Conservation (phyloP, 2,329 filamentous ascomycete genomes). For the Neocucurbitaria cava region DNA sequence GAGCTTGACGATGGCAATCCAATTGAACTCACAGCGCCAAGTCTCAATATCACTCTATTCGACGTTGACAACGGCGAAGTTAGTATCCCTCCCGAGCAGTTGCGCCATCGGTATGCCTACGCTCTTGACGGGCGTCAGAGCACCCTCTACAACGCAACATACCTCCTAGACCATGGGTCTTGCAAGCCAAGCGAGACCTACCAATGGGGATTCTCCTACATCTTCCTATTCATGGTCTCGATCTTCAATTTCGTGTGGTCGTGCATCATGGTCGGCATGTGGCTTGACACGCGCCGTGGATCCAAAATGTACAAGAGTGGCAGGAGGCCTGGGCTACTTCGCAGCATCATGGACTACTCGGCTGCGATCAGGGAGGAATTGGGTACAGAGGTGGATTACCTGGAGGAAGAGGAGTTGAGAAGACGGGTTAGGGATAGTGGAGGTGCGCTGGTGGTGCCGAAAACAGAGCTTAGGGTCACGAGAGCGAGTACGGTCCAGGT, state of each 20-base stretch:
- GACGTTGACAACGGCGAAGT: neutral
- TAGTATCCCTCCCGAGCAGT: neutral
- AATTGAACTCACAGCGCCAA: slow-evolving; percentile 12
- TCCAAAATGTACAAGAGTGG: slow-evolving; percentile 41
- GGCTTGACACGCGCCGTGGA: slow-evolving; percentile 36
- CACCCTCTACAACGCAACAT: slow-evolving; percentile 20
- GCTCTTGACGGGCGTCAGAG: slow-evolving; percentile 16
- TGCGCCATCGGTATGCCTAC: slow-evolving; percentile 9
- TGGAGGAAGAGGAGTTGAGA: slow-evolving; percentile 34
- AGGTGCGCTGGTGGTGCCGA: slow-evolving; percentile 32
- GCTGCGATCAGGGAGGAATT: slow-evolving; percentile 38
- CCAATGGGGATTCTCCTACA: slow-evolving; percentile 47
- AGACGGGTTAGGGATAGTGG: slow-evolving; percentile 25
- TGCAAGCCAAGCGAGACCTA: slow-evolving; percentile 43
- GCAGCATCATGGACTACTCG: slow-evolving; percentile 37
- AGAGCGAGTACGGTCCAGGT: slow-evolving; percentile 17
- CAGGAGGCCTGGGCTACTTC: slow-evolving; percentile 35
- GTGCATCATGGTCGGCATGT: slow-evolving; percentile 44
- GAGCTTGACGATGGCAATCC: neutral
- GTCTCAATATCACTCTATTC: slow-evolving; percentile 21
- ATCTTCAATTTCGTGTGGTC: slow-evolving; percentile 45
- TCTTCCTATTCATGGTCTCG: slow-evolving; percentile 44
- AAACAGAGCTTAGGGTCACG: slow-evolving; percentile 30
- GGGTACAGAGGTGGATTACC: slow-evolving; percentile 18
- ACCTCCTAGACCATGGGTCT: slow-evolving; percentile 31